Base-by-base conservation (phyloP, 2,329 filamentous ascomycete genomes). In the Cytospora paraplurivora region DNA sequence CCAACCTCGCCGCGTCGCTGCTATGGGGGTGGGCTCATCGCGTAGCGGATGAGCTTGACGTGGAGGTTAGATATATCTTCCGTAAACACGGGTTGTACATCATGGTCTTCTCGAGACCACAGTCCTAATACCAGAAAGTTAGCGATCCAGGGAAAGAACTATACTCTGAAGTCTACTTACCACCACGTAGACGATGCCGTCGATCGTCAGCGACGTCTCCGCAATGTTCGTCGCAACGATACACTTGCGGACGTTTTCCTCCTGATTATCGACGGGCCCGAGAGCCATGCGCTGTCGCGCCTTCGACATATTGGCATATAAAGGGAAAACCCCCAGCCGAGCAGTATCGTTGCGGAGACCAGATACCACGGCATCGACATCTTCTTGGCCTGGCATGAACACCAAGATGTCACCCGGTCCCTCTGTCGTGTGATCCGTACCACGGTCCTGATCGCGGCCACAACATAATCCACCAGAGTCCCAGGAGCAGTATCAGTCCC, bases 21-120 rank as follows among this genome's bases (percentile, higher is more conserved):
- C 95, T 72, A 98, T 97, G 92, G 97, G 93, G 53, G 95, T 99
- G 19, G 95, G n/a, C 95, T 41, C 92, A 97, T 78, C 94, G 95
- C 89, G 95, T 99, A 32, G 93, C 95, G 33, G 88, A 96, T 73
- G 95, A 99, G 79, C 90, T 98, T 83, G 95, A 97, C 74, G 94
- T 97, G 68, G 93, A 98, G 78, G 93, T 99, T 60, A 95, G 95
- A 77, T 99, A 98, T 81, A 97, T 91, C 76, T 97, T 99, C 76
- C 38, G 38, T n/a, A 44, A 2, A 66, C 89, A 84, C 41, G 89
- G 88, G 72, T 92, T 91, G 79, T 91, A 92, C 62, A 91, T 88
- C 72, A 91, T 92, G 70, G 91, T 88, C 75, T 91, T 92, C 71
- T 87, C 90, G 79, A 92, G 92, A 49, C 89, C 89, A 13, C 89